phyloP scores from a whole-genome alignment of 108 stramenopile genomes.

The Nitzschia inconspicua region DNA sequence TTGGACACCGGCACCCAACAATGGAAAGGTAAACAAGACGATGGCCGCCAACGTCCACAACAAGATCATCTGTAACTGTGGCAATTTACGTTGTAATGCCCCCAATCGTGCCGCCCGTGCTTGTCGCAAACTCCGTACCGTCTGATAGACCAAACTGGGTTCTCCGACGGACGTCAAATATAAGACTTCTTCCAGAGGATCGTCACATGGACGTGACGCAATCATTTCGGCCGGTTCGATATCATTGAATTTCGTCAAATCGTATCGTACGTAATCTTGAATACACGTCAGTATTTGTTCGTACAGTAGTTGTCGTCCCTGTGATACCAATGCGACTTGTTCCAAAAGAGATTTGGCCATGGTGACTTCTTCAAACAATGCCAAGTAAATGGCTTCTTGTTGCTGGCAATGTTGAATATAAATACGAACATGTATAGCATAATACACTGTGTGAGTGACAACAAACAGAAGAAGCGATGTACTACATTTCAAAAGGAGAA shows the following conservation, averaged over 20 bases:
- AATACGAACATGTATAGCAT: background rate
- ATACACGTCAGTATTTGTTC: constrained; percentile 55
- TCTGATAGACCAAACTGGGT: constrained; percentile 77
- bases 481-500: no score
- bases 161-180: constrained; percentile 86
- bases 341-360: constrained; percentile 81
- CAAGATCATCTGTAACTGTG: constrained; percentile 56
- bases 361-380: constrained; percentile 83
- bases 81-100: constrained; percentile 82
- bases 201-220: constrained; percentile 69
- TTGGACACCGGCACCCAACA: constrained; percentile 68
- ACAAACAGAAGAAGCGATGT: background rate
- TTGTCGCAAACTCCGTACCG: constrained; percentile 72
- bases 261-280: constrained; percentile 63
- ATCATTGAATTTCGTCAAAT: constrained; percentile 61
- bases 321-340: constrained; percentile 83
- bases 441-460: background rate
- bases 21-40: constrained; percentile 68
- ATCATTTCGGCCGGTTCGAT: constrained; percentile 62
- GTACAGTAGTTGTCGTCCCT: constrained; percentile 71
- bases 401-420: constrained; percentile 22
- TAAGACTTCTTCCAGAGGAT: constrained; percentile 82
- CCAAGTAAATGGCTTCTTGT: constrained; percentile 81
- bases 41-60: constrained; percentile 64
- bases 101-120: constrained; percentile 73